Percentiles rank a stretch among this genome's conserved stretches.
phyloP scores from a whole-genome alignment of 768 basidiomycete genomes.

The Mycena epipterygia region DNA sequence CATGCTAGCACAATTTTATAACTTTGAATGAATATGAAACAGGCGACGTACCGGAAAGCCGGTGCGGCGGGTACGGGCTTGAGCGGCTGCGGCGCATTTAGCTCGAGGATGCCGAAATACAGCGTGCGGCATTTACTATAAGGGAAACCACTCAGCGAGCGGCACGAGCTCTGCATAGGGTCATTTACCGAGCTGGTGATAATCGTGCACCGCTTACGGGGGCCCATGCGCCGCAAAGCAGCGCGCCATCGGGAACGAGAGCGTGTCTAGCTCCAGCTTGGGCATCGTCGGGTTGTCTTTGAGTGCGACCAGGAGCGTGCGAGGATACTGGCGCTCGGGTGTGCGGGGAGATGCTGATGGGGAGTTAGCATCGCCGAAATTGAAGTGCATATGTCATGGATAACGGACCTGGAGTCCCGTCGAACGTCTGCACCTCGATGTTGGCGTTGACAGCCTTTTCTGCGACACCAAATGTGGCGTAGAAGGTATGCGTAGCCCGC shows the following conservation, averaged over 20 bases:
- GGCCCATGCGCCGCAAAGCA: slow-evolving; percentile 67
- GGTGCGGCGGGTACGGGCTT: slow-evolving; percentile 62
- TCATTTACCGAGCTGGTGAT: slow-evolving; percentile 50
- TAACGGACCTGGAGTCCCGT: slow-evolving; percentile 73
- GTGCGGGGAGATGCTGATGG: too few relatives aligned
- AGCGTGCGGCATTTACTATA: slow-evolving; percentile 54
- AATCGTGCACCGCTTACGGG: slow-evolving; percentile 48
- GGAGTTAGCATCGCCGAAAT: not conserved
- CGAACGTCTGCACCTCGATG: slow-evolving; percentile 59
- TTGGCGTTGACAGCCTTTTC: slow-evolving; percentile 63
- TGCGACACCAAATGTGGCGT: slow-evolving; percentile 58
- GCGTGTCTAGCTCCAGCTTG: slow-evolving; percentile 48
- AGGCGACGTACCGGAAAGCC: slow-evolving; percentile 51
- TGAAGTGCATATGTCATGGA: too few relatives aligned
- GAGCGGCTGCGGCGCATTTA: slow-evolving; percentile 53
- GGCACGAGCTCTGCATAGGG: slow-evolving; percentile 44
- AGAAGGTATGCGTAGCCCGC: slow-evolving; percentile 39
- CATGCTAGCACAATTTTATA: too few relatives aligned
- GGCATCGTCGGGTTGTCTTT: slow-evolving; percentile 61
- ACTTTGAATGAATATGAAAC: too few relatives aligned
- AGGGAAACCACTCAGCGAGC: slow-evolving; percentile 51
- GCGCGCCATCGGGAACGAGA: slow-evolving; percentile 46
- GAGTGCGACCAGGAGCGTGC: slow-evolving; percentile 65
- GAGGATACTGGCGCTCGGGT: slow-evolving; percentile 68
- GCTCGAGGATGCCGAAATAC: slow-evolving; percentile 47